These are phyloP conservation scores for Scheffersomyces parashehatae DNA, from an alignment of 1,139 yeast species.

Conservation along the genomic window DNA sequence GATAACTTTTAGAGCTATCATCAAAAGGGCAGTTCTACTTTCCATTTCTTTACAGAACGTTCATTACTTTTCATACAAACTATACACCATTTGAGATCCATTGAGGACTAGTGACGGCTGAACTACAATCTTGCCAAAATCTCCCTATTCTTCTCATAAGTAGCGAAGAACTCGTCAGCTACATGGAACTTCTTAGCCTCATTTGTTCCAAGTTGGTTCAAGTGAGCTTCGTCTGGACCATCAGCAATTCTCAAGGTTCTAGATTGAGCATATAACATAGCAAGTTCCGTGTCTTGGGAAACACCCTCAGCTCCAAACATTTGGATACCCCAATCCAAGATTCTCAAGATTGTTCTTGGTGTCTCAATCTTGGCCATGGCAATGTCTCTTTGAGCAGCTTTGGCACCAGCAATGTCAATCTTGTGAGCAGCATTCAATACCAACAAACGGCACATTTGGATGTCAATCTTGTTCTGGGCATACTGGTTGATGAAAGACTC, in stretches of 20 bases:
- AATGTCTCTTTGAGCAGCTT: constrained; percentile 58
- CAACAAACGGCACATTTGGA: constrained; percentile 57
- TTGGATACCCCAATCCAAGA: constrained; percentile 70
- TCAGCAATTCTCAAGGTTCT: constrained; percentile 71
- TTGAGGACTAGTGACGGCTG: too few relatives aligned
- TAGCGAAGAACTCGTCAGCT: constrained; percentile 36
- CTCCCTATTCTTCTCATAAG: constrained; percentile 19
- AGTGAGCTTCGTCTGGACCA: constrained; percentile 76
- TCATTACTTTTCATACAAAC: neutral
- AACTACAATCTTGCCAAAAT: constrained; percentile 30
- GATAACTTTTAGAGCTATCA: too few relatives aligned
- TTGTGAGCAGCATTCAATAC: constrained; percentile 68
- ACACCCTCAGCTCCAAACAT: constrained; percentile 73
- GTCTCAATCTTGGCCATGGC: constrained; percentile 71
- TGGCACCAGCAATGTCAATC: constrained; percentile 58
- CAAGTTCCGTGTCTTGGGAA: constrained; percentile 62
- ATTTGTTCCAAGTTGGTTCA: constrained; percentile 57
- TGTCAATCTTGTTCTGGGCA: constrained; percentile 60
- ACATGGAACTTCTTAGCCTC: constrained; percentile 36
- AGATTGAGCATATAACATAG: constrained; percentile 54
- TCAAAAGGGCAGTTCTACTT: neutral
- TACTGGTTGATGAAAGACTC: constrained; percentile 53
- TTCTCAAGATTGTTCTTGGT: constrained; percentile 55
- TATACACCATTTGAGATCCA: neutral
- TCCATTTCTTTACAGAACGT: neutral